Percentiles rank a stretch among this genome's conserved stretches.
phyloP scores from a whole-genome alignment of 1,284 basidiomycete genomes.

The Mycena citricolor region DNA sequence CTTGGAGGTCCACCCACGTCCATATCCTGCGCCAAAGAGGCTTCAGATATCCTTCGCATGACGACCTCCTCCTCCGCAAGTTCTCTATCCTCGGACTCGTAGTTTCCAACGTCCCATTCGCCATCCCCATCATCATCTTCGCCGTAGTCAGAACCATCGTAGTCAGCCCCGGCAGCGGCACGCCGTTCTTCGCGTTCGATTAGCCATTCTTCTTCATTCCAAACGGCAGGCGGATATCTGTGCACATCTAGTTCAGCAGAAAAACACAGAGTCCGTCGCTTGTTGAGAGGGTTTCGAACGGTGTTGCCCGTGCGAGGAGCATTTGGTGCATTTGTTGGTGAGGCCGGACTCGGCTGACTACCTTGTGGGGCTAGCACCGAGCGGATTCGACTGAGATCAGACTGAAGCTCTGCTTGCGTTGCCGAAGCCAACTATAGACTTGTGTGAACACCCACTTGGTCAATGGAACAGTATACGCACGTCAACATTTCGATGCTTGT shows the following conservation, averaged over 20 bases:
- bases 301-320: conserved; percentile 31
- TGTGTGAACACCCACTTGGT: too few species aligned
- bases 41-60: conserved; percentile 38
- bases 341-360: conserved; percentile 47
- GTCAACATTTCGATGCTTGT: conserved; percentile 98
- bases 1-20: conserved; percentile 2
- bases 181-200: conserved; percentile 22
- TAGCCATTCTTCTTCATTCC: conserved; percentile 51
- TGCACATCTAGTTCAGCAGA: conserved; percentile 58
- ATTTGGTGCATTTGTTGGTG: conserved; percentile 41
- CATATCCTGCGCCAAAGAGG: conserved; percentile 28
- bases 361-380: conserved; percentile 49
- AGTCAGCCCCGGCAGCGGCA: conserved; percentile 13
- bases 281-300: conserved; percentile 19
- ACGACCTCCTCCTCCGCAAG: conserved; percentile 52
- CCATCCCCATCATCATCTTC: conserved; percentile 75
- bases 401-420: conserved; percentile 66
- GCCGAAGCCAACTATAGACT: conserved; percentile 64
- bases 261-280: conserved; percentile 46
- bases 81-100: conserved; percentile 65
- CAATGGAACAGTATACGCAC: conserved; percentile 50
- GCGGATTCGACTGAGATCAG: conserved; percentile 47
- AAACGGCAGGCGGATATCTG: conserved; percentile 76
- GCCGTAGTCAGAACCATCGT: conserved; percentile 34
- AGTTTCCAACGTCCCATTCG: conserved; percentile 75